These are phyloP conservation scores for Dissophora globulifera DNA, from an alignment of 192 early-diverging fungal genomes.

Conservation along the genomic window DNA sequence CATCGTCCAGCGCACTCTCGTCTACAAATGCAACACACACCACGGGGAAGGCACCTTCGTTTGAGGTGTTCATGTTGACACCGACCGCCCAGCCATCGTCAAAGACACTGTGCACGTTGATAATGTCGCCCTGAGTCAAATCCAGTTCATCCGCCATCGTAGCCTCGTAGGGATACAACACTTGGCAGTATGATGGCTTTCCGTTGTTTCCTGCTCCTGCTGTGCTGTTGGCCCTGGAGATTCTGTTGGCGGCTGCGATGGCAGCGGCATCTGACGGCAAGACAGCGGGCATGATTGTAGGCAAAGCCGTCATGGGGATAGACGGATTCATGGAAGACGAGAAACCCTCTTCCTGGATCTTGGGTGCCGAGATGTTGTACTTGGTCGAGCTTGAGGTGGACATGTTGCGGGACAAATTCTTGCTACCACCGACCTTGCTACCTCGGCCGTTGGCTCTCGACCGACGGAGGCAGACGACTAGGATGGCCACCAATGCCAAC, in stretches of 20 bases:
- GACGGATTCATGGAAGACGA: slow-evolving; percentile 1
- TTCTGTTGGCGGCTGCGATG: neutral
- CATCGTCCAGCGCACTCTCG: slow-evolving; percentile 37
- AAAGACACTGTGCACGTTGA: slow-evolving; percentile 76
- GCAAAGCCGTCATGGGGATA: slow-evolving; percentile 50
- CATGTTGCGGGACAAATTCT: slow-evolving; percentile 28
- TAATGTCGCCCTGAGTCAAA: slow-evolving; percentile 73
- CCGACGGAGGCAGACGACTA: slow-evolving; percentile 36
- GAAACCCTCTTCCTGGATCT: slow-evolving; percentile 49
- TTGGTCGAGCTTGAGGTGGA: slow-evolving; percentile 31
- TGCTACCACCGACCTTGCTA: slow-evolving; percentile 9
- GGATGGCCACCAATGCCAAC: slow-evolving; percentile 16
- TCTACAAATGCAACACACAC: slow-evolving; percentile 73
- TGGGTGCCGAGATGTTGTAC: slow-evolving; percentile 50
- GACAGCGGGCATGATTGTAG: neutral
- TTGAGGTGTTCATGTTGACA: slow-evolving; percentile 73
- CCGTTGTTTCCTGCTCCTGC: too few relatives aligned
- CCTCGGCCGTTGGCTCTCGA: too few relatives aligned
- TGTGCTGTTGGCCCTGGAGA: slow-evolving; percentile 16
- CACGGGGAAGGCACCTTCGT: slow-evolving; percentile 86
- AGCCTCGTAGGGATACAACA: slow-evolving; percentile 68
- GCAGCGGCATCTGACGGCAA: slow-evolving; percentile 7
- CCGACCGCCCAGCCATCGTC: slow-evolving; percentile 95
- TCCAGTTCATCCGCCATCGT: slow-evolving; percentile 81
- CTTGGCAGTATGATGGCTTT: slow-evolving; percentile 46